Conservation (phyloP, 2,329 filamentous ascomycete genomes). For the Remersonia thermophila region DNA sequence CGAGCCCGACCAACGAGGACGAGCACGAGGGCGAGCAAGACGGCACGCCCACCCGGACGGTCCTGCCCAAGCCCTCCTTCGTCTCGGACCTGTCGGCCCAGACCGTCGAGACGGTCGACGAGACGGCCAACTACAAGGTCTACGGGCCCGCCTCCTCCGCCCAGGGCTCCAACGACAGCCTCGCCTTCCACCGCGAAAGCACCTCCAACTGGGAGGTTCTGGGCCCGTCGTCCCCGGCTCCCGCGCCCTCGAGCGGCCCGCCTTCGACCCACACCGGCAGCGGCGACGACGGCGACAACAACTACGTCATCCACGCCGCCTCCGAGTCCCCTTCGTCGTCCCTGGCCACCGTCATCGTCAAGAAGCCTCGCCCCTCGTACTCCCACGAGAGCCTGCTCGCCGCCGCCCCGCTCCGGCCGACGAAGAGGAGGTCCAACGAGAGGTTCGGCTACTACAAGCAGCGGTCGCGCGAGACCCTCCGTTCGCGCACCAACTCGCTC, state of each 20-base stretch:
- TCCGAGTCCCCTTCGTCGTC: constrained; percentile 26
- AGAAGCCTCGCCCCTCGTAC: constrained; percentile 31
- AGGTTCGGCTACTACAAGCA: constrained; percentile 36
- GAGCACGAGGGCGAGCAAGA: constrained; percentile 11
- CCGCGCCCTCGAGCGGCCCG: constrained; percentile 27
- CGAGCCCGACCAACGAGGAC: neutral
- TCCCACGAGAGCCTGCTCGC: constrained; percentile 47
- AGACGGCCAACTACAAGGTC: constrained; percentile 43
- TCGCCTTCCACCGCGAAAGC: constrained; percentile 30
- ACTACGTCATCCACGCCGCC: constrained; percentile 41
- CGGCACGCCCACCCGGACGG: constrained; percentile 13
- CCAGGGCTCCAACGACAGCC: constrained; percentile 29
- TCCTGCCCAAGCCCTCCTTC: constrained; percentile 28
- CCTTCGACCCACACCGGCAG: constrained; percentile 20
- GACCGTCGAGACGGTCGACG: constrained; percentile 34
- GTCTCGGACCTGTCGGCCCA: constrained; percentile 22
- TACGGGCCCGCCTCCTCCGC: constrained; percentile 30
- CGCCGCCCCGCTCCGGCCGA: constrained; percentile 41
- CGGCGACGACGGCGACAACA: constrained; percentile 29
- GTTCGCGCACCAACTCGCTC: constrained; percentile 28
- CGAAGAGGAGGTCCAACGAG: constrained; percentile 35
- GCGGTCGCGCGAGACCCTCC: constrained; percentile 40
- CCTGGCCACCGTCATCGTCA: constrained; percentile 22
- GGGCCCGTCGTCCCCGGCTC: constrained; percentile 39
- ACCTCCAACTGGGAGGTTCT: constrained; percentile 40